phyloP scores from a whole-genome alignment of 179 eudicot genomes.

The Heliamphora pulchella region DNA sequence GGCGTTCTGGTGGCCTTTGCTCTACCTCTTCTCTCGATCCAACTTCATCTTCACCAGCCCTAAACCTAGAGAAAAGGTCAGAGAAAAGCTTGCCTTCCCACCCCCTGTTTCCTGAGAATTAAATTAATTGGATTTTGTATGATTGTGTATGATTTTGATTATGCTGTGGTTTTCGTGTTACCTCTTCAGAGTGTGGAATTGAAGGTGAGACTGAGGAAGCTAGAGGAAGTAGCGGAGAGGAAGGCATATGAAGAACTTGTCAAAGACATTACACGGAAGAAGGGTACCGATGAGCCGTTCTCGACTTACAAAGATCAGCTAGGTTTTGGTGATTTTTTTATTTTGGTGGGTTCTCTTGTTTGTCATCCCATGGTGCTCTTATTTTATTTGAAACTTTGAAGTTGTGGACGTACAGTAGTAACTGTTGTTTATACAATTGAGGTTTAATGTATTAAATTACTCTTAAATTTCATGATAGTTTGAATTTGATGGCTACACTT shows the following conservation, averaged over 20 bases:
- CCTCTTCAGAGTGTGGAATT: constrained; percentile 19
- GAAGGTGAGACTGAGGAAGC: constrained; percentile 23
- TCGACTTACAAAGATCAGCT: constrained; percentile 29
- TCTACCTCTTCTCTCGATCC: constrained; percentile 26
- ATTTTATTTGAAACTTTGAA: neutral
- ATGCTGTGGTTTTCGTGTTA: neutral
- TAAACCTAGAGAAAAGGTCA: constrained; percentile 71
- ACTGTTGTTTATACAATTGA: neutral
- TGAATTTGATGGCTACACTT: neutral
- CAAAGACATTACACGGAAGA: constrained; percentile 23
- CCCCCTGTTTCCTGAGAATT: too few species aligned
- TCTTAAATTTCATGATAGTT: neutral
- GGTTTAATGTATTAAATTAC: neutral
- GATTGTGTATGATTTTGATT: neutral
- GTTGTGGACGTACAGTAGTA: neutral
- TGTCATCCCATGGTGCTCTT: neutral
- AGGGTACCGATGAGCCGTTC: constrained; percentile 23
- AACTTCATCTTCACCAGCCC: constrained; percentile 55
- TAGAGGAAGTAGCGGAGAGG: constrained; percentile 24
- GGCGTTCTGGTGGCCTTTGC: too few species aligned
- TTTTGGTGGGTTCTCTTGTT: neutral
- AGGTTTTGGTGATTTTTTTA: neutral
- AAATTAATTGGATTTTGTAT: neutral
- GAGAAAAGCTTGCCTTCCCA: neutral
- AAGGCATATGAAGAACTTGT: constrained; percentile 26